Evolutionary conservation across 805 yeast genomes (phyloP), one percentile per base, ranked within the genome.

Genomic region (Blastobotrys muscicola): DNA sequence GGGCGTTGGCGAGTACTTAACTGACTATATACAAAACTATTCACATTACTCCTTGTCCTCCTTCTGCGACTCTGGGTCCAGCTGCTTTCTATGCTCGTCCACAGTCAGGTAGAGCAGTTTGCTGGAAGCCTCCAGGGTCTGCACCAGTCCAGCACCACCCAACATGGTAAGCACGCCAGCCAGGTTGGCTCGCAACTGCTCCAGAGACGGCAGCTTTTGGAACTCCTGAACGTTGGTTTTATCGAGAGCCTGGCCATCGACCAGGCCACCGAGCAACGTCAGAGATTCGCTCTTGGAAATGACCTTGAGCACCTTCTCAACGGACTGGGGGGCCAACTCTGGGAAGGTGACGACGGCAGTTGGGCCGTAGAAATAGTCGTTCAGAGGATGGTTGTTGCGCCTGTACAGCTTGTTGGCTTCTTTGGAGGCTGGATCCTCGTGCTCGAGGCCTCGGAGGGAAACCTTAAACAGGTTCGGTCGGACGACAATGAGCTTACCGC

Each of bases 111-210:
- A 85, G 53, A 89, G 72, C 45, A 68, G 65, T 50, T 77, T 76
- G 11, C 84, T 65, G n/a, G 85, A 69, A 13, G 82, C 60, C 64
- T 82, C 81, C 58, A 90, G 72, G 12, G 95, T 85, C 65, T 75
- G 76, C 9, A 83, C 94, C 59, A 90, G 72, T 8, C 94, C 94
- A 37, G 85, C 89, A 57, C 97, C 97, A 45, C 95, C 85, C 50
- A 85, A 70, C 45, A 82, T 66, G n/a, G 89, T 80, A 57, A 90
- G 75, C 44, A 85, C 69, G 8, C 95, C 95, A 9, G 82, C 81
- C 53, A 92, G 74, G 71, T 89, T 84, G 8, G 83, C 77, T 45
- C 85, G 92, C 52, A 90, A 67, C 52, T 80, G 78, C 36, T 74
- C 77, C 57, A 80, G 69, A 3, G 78, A 64, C 36, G 95, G 92